These are phyloP conservation scores for Mycosphaerella sp. DNA, from an alignment of 2,329 filamentous ascomycete species.

Conservation along the genomic window DNA sequence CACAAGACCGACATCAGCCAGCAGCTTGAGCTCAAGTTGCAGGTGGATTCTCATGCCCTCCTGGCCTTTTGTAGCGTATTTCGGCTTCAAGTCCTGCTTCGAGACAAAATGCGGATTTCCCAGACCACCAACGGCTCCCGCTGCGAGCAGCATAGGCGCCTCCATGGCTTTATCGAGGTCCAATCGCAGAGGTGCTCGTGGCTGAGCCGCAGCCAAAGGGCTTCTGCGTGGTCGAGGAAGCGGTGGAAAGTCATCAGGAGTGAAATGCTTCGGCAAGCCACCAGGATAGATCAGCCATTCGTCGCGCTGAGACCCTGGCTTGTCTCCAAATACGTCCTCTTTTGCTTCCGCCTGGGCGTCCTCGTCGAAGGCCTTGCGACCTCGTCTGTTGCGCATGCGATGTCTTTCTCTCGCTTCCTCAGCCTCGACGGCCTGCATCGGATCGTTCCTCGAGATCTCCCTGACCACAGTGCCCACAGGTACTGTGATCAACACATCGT, in stretches of 20 bases:
- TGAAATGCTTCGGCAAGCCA: conserved; percentile 63
- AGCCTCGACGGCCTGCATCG: conserved; percentile 59
- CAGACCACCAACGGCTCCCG: conserved; percentile 80
- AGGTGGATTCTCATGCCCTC: conserved; percentile 69
- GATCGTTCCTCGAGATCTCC: conserved; percentile 73
- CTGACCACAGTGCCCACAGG: conserved; percentile 87
- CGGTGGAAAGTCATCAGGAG: conserved; percentile 52
- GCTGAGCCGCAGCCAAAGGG: conserved; percentile 59
- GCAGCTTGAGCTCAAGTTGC: conserved; percentile 85
- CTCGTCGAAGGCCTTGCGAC: conserved; percentile 36
- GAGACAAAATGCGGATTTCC: conserved; percentile 92
- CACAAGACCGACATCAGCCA: conserved; percentile 91
- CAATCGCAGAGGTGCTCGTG: conserved; percentile 59
- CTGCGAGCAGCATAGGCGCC: conserved; percentile 74
- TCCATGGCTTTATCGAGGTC: conserved; percentile 64
- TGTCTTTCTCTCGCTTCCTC: conserved; percentile 17
- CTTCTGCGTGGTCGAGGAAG: conserved; percentile 52
- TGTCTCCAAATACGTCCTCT: neutral
- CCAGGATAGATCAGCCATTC: conserved; percentile 88
- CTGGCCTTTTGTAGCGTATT: conserved; percentile 85
- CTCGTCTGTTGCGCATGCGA: conserved; percentile 29
- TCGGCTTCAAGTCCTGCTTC: conserved; percentile 65
- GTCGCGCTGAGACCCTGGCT: conserved; percentile 36
- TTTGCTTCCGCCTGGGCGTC: conserved; percentile 30
- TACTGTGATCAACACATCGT: conserved; percentile 82